These are phyloP conservation scores for Priceomyces melissophilus DNA, from an alignment of 805 yeast species.

Conservation along the genomic window DNA sequence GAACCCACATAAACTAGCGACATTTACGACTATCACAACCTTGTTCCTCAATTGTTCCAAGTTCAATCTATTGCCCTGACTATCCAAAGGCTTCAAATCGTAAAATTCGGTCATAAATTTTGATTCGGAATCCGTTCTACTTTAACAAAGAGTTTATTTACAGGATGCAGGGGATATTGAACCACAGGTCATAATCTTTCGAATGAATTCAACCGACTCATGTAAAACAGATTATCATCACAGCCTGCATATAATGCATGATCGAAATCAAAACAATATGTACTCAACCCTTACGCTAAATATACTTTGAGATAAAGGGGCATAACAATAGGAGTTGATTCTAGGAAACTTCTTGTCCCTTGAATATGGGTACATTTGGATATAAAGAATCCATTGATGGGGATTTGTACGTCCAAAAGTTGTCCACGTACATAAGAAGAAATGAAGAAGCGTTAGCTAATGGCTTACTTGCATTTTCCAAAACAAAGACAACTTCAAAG, in stretches of 20 bases:
- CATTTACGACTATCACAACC: slow-evolving; percentile 80
- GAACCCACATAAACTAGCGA: slow-evolving; percentile 78
- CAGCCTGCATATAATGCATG: neutral
- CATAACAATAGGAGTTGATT: neutral
- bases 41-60: slow-evolving; percentile 67
- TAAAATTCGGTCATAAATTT: slow-evolving; percentile 37
- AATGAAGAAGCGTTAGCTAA: slow-evolving; percentile 60
- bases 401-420: slow-evolving; percentile 52
- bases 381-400: slow-evolving; percentile 47
- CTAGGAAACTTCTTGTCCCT: neutral
- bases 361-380: slow-evolving; percentile 24
- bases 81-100: slow-evolving; percentile 62
- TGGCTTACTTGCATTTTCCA: slow-evolving; percentile 53
- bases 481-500: slow-evolving; percentile 22
- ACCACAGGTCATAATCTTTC: too few species aligned
- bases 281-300: neutral
- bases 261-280: slow-evolving; percentile 1
- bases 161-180: too few species aligned
- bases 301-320: neutral
- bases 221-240: neutral
- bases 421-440: slow-evolving; percentile 50
- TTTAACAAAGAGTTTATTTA: too few species aligned
- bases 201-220: neutral
- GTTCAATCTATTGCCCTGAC: slow-evolving; percentile 55
- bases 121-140: neutral